Evolutionary conservation across 2,329 filamentous ascomycete species (phyloP), one percentile per base, ranked within the genome.

Genomic region (Epichloe sibirici): DNA sequence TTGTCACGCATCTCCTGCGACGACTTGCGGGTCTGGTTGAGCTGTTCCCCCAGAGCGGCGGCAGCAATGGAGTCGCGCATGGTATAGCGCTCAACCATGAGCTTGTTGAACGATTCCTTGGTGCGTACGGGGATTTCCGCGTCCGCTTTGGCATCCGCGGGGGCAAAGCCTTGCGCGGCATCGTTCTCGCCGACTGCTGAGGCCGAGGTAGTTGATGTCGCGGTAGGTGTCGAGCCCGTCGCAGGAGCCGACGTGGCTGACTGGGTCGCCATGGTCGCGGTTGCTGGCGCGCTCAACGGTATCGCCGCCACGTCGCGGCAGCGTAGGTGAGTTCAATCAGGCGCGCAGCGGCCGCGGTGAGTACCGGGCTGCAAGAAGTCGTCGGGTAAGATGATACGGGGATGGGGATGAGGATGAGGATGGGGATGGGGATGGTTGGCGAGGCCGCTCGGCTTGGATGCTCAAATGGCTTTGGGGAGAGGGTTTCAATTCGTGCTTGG

Each of bases 1-100:
- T 86, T 84, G 48, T 79, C 74, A 58, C 79, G 79, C 69, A 83
- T 85, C 58, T 80, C 74, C 58, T 76, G 75, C 57, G 83, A 77
- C 52, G 83, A 69, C 48, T 76, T 74, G 57, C 79, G 76, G 51
- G 74, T 75, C 38, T 76, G 73, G 50, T 76, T 73, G 45, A 78
- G 74, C 52, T 73, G 71, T 49, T 75, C 69, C 51, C 70, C 70
- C 46, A 81, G 67, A 53, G 75, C 75, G 9, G 76, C 74, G 15
- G 75, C 72, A 55, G 78, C 76, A 56, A 80, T 66, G 62, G 72
- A 70, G 61, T 82, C 79, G 61, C 74, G 76, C 52, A 70, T 71
- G 57, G 76, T 71, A 62, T 72, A 79, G 51, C 75, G 74, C 61
- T 79, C 74, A 53, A 81, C 71, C 61, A 78, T 66, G 55, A 80